These are phyloP conservation scores for Aspergillus nanangensis DNA, from an alignment of 495 filamentous ascomycete genomes.

Conservation along the genomic window DNA sequence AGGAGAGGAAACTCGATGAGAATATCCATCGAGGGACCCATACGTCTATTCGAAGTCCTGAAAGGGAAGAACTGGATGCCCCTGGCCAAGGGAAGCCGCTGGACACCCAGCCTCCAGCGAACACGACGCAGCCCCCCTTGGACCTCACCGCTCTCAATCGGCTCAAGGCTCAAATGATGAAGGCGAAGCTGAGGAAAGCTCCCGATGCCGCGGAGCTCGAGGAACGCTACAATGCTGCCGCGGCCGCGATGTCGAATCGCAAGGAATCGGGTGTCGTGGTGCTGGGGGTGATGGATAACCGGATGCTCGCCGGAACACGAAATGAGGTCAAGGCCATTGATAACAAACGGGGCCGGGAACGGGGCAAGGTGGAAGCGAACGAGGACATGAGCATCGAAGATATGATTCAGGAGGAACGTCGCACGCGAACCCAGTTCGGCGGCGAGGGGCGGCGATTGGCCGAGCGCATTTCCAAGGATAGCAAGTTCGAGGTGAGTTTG, in stretches of 20 bases:
- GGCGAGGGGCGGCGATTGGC: slow-evolving; percentile 80
- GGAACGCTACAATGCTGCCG: slow-evolving; percentile 73
- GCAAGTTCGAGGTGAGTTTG: slow-evolving; percentile 67
- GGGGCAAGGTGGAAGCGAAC: slow-evolving; percentile 79
- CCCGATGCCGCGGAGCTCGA: slow-evolving; percentile 76
- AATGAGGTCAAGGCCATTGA: slow-evolving; percentile 72
- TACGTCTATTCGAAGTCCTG: slow-evolving; percentile 28
- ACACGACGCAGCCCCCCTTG: slow-evolving; percentile 45
- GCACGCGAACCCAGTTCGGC: slow-evolving; percentile 71
- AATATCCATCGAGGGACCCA: slow-evolving; percentile 32
- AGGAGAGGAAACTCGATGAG: slow-evolving; percentile 61
- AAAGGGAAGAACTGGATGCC: slow-evolving; percentile 42
- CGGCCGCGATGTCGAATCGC: slow-evolving; percentile 52
- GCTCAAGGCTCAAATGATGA: slow-evolving; percentile 89
- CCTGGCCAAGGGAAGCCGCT: slow-evolving; percentile 38
- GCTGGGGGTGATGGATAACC: slow-evolving; percentile 81
- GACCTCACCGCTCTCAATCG: slow-evolving; percentile 81
- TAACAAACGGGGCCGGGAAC: slow-evolving; percentile 73
- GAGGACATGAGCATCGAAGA: slow-evolving; percentile 95
- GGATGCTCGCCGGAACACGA: slow-evolving; percentile 69
- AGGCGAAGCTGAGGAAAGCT: slow-evolving; percentile 76
- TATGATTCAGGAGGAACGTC: slow-evolving; percentile 89
- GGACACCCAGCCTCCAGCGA: slow-evolving; percentile 33
- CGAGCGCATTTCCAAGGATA: slow-evolving; percentile 88
- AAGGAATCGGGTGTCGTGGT: slow-evolving; percentile 67